phyloP scores from a whole-genome alignment of 1,139 yeast genomes.

The Casaregolazyma lundiana region DNA sequence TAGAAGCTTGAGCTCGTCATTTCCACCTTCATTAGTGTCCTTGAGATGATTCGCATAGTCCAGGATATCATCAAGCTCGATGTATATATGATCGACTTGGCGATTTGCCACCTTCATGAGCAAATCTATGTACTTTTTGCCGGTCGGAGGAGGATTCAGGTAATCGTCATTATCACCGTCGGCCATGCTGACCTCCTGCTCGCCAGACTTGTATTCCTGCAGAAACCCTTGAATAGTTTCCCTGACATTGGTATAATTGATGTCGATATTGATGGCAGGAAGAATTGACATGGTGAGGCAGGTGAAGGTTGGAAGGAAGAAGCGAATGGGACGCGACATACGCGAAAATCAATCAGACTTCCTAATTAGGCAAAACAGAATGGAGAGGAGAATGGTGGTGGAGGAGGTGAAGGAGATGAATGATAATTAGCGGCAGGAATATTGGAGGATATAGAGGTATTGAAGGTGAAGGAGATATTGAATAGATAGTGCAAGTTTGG shows the following conservation, averaged over 20 bases:
- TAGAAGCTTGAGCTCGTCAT: slow-evolving; percentile 37
- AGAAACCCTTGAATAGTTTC: slow-evolving; percentile 23
- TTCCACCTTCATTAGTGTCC: slow-evolving; percentile 20
- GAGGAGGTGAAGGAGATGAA: background rate
- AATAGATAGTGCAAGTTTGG: too few relatives aligned
- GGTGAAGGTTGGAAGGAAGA: slow-evolving; percentile 6
- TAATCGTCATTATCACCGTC: background rate
- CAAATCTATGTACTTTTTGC: slow-evolving; percentile 65
- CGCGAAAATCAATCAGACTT: slow-evolving; percentile 12
- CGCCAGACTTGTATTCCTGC: slow-evolving; percentile 24
- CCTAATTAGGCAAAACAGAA: slow-evolving; percentile 6
- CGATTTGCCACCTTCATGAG: slow-evolving; percentile 83
- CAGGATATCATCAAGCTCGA: slow-evolving; percentile 82
- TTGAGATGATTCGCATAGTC: slow-evolving; percentile 35
- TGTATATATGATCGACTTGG: slow-evolving; percentile 57
- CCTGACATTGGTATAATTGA: slow-evolving; percentile 48
- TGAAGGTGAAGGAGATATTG: too few relatives aligned
- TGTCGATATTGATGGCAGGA: slow-evolving; percentile 51
- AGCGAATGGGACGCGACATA: slow-evolving; percentile 7
- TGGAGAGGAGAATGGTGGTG: background rate
- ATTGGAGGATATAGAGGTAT: too few relatives aligned
- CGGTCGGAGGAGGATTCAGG: slow-evolving; percentile 8
- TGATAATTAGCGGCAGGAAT: background rate
- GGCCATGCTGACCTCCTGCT: slow-evolving; percentile 14
- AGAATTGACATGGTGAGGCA: slow-evolving; percentile 31